Conservation (phyloP, 441 rosid species). For the Euphorbia corollata region DNA sequence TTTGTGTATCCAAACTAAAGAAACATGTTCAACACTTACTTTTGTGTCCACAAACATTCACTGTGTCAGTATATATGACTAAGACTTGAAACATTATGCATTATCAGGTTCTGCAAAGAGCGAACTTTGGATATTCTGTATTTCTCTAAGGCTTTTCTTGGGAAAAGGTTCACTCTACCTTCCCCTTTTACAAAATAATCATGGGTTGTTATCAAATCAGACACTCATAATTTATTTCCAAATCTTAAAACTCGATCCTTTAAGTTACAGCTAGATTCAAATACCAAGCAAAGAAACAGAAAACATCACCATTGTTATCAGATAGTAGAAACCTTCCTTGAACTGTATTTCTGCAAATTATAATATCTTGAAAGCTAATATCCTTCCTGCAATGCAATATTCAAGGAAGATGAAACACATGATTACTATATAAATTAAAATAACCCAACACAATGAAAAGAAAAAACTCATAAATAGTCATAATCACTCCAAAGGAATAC, state of each 20-base stretch:
- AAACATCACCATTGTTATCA: constrained; percentile 60
- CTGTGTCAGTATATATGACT: not conserved
- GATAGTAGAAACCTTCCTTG: constrained; percentile 81
- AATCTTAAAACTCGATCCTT: not conserved
- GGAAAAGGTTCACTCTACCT: too few species aligned
- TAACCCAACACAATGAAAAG: not conserved
- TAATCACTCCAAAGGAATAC: not conserved
- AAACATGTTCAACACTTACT: not conserved
- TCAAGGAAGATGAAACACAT: not conserved
- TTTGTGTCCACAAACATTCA: not conserved
- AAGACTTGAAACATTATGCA: not conserved
- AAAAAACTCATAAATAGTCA: too few species aligned
- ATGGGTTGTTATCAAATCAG: too few species aligned
- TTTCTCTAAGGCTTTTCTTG: too few species aligned
- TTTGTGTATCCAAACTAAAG: not conserved
- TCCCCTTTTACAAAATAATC: too few species aligned
- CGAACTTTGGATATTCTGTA: too few species aligned
- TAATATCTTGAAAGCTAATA: constrained; percentile 44
- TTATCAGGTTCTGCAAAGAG: not conserved
- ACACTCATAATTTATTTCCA: not conserved
- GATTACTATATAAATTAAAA: constrained; percentile 5
- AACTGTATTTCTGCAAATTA: constrained; percentile 64
- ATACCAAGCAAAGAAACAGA: not conserved
- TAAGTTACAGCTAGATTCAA: not conserved
- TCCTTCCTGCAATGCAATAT: constrained; percentile 42